Evolutionary conservation across 2,329 filamentous ascomycete genomes (phyloP), one percentile per base, ranked within the genome.

Genomic region (Rhinocladiella similis): DNA sequence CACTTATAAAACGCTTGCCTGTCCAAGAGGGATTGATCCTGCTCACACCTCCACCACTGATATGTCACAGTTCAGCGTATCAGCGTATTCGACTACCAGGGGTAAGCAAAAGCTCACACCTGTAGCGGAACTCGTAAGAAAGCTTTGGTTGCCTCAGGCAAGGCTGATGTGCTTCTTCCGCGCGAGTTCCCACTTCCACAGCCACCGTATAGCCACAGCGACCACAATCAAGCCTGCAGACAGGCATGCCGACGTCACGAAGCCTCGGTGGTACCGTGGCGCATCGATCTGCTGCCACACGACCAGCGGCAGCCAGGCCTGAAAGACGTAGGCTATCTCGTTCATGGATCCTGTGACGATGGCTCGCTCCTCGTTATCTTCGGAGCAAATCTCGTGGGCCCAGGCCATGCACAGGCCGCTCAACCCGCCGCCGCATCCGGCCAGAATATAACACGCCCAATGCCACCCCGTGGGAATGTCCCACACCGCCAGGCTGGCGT

Each of bases 291-390:
- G 82, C 70, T 84, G 81, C 85, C 85, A 88, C n/a, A 65, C 53
- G 6, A 65, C 39, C 27, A 65, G 41, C 5, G 87, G 87, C 41
- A 90, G 68, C 86, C 86, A 89, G 0, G 85, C 83, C 65, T 89
- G 85, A 42, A 90, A 70, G 1, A 88, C 84, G 57, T 88, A 88
- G 0, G 85, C 85, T 73, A 89, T 80, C 66, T 86, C 80, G 57
- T 89, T 89, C 83, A 89, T 89, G 14, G 77, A 72, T 0, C 77
- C 86, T 0, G 86, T 79, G 0, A 89, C 84, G 3, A 90, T 73
- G 0, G 86, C 85, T 16, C 66, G 57, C 57, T 68, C 66, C 50
- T 68, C 66, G 20, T 63, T 63, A 53, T 68, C 65, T 25, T 63
- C 64, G 13, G 63, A 59, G 50, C 80, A 83, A 18, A 83, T 81